A percentile compares a stretch with the other conserved stretches of the same genome.
Conservation (phyloP, 108 stramenopile species). For the Bacterosira constricta region DNA sequence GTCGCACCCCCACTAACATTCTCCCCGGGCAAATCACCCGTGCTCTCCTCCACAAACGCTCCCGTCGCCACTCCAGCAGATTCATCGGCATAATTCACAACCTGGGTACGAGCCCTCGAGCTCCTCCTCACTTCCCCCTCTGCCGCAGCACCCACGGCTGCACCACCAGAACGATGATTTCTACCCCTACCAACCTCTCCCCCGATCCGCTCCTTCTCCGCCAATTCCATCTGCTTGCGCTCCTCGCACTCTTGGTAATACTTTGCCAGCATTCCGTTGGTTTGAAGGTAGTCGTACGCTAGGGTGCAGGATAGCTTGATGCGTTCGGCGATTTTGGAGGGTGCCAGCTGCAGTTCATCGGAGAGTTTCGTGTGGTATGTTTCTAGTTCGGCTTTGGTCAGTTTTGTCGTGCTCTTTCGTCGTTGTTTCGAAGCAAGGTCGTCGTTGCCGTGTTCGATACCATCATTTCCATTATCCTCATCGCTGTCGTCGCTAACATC, state of each 20-base stretch:
- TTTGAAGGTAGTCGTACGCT: conserved; percentile 18
- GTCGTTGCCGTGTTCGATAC: neutral
- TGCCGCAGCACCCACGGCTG: neutral
- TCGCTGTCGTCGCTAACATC: conserved; percentile 24
- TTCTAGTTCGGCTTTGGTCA: neutral
- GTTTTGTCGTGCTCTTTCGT: conserved; percentile 10
- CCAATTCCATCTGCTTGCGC: conserved; percentile 12
- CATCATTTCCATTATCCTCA: conserved; percentile 13
- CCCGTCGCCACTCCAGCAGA: too few species aligned
- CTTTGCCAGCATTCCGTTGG: conserved; percentile 24
- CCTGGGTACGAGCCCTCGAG: conserved; percentile 23
- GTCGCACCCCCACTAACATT: conserved; percentile 26
- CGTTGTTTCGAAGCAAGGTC: too few species aligned
- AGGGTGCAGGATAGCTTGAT: conserved; percentile 35
- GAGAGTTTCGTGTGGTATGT: conserved; percentile 9
- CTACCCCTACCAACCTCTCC: conserved; percentile 6
- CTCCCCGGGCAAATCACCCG: conserved; percentile 20
- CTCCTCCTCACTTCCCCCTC: conserved; percentile 38
- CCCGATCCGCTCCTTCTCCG: conserved; percentile 18
- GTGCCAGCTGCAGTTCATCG: conserved; percentile 25
- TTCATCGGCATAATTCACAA: conserved; percentile 45
- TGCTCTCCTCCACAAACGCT: neutral
- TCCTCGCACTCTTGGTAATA: conserved; percentile 24
- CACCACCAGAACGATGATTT: neutral
- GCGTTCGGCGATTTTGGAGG: conserved; percentile 48